Base-by-base conservation (phyloP, 371 early-diverging fungal species). In the Catenaria anguillulae region DNA sequence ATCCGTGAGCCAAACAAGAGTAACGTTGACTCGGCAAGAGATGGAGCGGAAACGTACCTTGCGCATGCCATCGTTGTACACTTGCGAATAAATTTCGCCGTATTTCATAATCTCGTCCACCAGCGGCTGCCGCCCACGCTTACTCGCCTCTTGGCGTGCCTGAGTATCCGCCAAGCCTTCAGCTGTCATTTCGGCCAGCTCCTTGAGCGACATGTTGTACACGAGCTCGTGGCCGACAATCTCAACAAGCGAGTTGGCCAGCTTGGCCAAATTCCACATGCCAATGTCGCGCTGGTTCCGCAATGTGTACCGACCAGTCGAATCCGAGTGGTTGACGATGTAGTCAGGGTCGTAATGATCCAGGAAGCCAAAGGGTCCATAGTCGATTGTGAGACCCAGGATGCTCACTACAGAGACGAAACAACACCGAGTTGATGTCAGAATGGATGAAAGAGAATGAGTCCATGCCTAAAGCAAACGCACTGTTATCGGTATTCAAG, bases 401-500 rank as follows among this genome's bases (percentile, higher is more conserved):
- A n/a, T n/a, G n/a, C n/a, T n/a, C n/a, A n/a, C n/a, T n/a, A n/a
- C n/a, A n/a, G n/a, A n/a, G n/a, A n/a, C n/a, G n/a, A n/a, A n/a
- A n/a, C n/a, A n/a, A n/a, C n/a, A n/a, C n/a, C n/a, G n/a, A n/a
- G n/a, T n/a, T n/a, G n/a, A n/a, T n/a, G n/a, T n/a, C n/a, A n/a
- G n/a, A n/a, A n/a, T n/a, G n/a, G n/a, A n/a, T n/a, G n/a, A n/a
- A n/a, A n/a, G n/a, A n/a, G n/a, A n/a, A n/a, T n/a, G n/a, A n/a
- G n/a, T n/a, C n/a, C n/a, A n/a, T n/a, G n/a, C n/a, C n/a, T n/a
- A n/a, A n/a, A 35, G 89, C 65, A 0, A 90, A 71, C 2, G 89
- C 89, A 88, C 91, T 88, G 62, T 91, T 92, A 66, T 92, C 90
- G 0, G 92, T 91, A 67, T 90, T 91, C 83, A 93, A 81, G 0